Conservation (phyloP, 495 filamentous ascomycete species). For the Penicillium salamii region DNA sequence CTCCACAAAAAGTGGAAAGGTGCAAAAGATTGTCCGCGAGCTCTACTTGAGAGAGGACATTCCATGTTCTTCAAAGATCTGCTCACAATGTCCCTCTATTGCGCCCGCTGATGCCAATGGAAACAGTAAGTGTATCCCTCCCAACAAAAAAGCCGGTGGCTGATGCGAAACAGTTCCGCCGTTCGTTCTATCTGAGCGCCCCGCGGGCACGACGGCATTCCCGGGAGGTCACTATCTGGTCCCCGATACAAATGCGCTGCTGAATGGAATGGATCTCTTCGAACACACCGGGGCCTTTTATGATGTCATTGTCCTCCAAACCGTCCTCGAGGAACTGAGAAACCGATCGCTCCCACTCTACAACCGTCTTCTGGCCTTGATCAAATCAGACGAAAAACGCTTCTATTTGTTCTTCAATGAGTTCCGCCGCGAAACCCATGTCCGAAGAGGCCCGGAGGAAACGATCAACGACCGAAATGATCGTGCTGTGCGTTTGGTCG, state of each 20-base stretch:
- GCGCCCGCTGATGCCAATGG: constrained; percentile 78
- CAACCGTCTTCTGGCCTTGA: constrained; percentile 84
- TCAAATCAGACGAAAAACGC: constrained; percentile 90
- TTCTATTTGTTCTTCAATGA: constrained; percentile 99
- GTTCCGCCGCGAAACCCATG: constrained; percentile 88
- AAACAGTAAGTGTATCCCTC: constrained; percentile 50
- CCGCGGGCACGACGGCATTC: constrained; percentile 76
- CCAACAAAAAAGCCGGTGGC: constrained; percentile 8
- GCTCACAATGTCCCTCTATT: constrained; percentile 63
- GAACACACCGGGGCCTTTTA: constrained; percentile 89
- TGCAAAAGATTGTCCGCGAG: constrained; percentile 97
- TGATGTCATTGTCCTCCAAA: constrained; percentile 92
- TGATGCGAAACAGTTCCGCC: constrained; percentile 58
- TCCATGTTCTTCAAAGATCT: constrained; percentile 92
- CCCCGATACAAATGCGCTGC: constrained; percentile 93
- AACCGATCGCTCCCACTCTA: constrained; percentile 93
- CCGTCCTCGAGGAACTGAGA: constrained; percentile 90
- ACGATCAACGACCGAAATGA: constrained; percentile 97
- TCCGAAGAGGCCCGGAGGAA: constrained; percentile 70
- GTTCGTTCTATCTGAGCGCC: constrained; percentile 83
- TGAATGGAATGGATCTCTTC: constrained; percentile 94
- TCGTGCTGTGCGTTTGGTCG: constrained; percentile 79
- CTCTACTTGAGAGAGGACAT: constrained; percentile 95
- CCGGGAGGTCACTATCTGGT: constrained; percentile 91
- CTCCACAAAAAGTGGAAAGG: constrained; percentile 90